These are phyloP conservation scores for Mycena haematopus DNA, from an alignment of 768 basidiomycete genomes.

Conservation along the genomic window DNA sequence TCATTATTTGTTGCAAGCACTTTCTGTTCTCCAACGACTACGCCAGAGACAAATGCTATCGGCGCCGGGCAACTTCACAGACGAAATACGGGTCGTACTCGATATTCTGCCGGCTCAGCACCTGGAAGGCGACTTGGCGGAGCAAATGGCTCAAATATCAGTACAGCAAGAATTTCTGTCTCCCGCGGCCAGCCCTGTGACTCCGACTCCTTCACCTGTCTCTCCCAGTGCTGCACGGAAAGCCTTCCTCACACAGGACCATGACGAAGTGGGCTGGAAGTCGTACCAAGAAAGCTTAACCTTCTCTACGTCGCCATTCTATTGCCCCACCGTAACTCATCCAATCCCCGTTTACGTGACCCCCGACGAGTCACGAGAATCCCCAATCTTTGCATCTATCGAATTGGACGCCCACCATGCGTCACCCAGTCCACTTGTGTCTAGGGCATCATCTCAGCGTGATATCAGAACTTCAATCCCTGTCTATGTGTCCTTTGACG, in stretches of 20 bases:
- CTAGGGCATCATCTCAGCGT: neutral
- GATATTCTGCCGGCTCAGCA: neutral
- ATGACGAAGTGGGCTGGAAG: too few species aligned
- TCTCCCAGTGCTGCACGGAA: neutral
- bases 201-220: neutral
- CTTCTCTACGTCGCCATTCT: too few species aligned
- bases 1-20: slow-evolving; percentile 1
- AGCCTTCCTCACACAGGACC: neutral
- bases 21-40: slow-evolving; percentile 11
- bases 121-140: neutral
- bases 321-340: neutral
- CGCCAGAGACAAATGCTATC: slow-evolving; percentile 14
- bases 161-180: neutral
- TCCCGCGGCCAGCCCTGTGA: neutral
- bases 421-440: neutral
- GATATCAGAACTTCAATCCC: neutral
- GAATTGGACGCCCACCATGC: neutral
- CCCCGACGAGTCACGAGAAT: neutral
- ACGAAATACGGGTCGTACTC: neutral
- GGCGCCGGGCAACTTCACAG: neutral
- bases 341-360: neutral
- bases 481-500: neutral
- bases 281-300: too few species aligned
- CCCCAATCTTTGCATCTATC: neutral
- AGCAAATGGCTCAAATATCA: neutral